phyloP scores from a whole-genome alignment of 2,329 filamentous ascomycete species.

The Microdochium paspali region DNA sequence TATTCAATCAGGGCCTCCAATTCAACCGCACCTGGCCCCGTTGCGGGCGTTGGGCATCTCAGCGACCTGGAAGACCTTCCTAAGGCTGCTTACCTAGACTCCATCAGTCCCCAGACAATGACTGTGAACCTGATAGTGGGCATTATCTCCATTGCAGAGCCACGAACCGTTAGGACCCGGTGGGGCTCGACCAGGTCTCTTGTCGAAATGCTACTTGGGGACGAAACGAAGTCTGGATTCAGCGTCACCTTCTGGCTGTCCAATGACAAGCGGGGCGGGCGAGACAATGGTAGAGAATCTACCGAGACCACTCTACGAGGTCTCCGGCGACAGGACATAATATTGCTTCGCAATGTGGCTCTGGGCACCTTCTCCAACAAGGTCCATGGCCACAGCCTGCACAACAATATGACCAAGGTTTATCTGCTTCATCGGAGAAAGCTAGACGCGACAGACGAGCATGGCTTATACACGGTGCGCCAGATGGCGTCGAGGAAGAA shows the following conservation, averaged over 20 bases:
- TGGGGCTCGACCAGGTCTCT: conserved; percentile 55
- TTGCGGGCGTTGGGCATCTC: conserved; percentile 30
- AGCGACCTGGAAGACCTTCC: conserved; percentile 64
- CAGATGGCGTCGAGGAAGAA: conserved; percentile 30
- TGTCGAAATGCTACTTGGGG: conserved; percentile 71
- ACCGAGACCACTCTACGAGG: conserved; percentile 13
- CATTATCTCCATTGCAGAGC: conserved; percentile 60
- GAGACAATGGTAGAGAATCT: conserved; percentile 2
- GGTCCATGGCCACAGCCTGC: conserved; percentile 79
- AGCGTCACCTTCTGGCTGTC: conserved; percentile 74
- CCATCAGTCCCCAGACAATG: conserved; percentile 69
- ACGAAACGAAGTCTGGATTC: conserved; percentile 77
- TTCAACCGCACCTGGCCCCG: conserved; percentile 11
- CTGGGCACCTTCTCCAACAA: conserved; percentile 64
- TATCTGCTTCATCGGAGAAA: conserved; percentile 53
- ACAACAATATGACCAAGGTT: conserved; percentile 59
- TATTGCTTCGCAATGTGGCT: conserved; percentile 72
- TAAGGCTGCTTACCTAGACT: conserved; percentile 50
- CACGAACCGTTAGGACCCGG: conserved; percentile 58
- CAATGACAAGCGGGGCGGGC: conserved; percentile 24
- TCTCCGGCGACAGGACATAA: conserved; percentile 63
- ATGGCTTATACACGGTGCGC: conserved; percentile 46
- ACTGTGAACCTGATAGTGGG: conserved; percentile 76
- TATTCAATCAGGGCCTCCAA: conserved; percentile 15
- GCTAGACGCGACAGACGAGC: conserved; percentile 38